Conservation (phyloP, 1,284 basidiomycete genomes). For the Golubevia pallescens region DNA sequence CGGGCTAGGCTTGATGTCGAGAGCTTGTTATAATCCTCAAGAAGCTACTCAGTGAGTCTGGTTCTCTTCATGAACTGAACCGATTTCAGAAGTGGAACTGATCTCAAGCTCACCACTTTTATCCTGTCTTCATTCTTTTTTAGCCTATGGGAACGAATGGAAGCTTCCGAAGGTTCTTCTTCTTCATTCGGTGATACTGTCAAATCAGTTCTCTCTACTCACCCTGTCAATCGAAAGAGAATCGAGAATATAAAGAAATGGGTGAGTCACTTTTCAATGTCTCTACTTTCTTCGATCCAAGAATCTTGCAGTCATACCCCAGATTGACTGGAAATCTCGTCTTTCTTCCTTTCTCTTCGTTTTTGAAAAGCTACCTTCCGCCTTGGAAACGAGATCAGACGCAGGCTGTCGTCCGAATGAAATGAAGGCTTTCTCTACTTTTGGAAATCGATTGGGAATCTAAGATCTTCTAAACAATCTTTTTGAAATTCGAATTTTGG, state of each 20-base stretch:
- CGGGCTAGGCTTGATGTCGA: slow-evolving; percentile 49
- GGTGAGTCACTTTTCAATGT: slow-evolving; percentile 13
- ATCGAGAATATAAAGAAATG: slow-evolving; percentile 44
- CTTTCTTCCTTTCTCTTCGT: too few relatives aligned
- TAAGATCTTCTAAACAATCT: too few relatives aligned
- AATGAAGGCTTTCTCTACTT: too few relatives aligned
- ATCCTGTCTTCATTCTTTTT: not conserved
- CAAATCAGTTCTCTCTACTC: slow-evolving; percentile 36
- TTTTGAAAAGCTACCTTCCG: too few relatives aligned
- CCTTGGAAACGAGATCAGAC: too few relatives aligned
- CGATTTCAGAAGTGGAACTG: slow-evolving; percentile 18
- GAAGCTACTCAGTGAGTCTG: slow-evolving; percentile 26
- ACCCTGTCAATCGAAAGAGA: slow-evolving; percentile 38
- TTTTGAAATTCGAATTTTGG: too few relatives aligned
- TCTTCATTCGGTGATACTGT: slow-evolving; percentile 17
- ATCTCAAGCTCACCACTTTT: slow-evolving; percentile 7
- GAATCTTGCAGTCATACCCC: too few relatives aligned
- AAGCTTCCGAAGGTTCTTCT: slow-evolving; percentile 17
- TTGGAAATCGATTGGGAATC: too few relatives aligned
- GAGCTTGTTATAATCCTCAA: slow-evolving; percentile 40
- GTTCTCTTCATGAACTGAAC: slow-evolving; percentile 47
- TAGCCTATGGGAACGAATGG: slow-evolving; percentile 39
- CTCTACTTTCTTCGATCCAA: too few relatives aligned
- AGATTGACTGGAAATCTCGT: too few relatives aligned
- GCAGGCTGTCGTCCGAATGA: too few relatives aligned